phyloP scores from a whole-genome alignment of 192 early-diverging fungal species.

The Jimgerdemannia lactiflua region DNA sequence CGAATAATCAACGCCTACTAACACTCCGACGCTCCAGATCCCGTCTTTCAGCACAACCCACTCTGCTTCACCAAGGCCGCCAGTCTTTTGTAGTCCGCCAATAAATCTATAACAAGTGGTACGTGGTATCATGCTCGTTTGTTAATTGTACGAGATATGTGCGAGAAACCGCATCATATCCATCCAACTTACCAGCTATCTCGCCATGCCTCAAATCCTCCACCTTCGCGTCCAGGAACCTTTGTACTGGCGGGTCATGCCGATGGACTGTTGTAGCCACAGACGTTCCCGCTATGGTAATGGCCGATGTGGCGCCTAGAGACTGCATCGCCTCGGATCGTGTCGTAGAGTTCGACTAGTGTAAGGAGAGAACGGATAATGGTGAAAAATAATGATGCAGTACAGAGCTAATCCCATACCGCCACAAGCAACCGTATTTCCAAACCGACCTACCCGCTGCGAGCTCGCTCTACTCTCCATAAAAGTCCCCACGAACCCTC shows the following conservation, averaged over 20 bases:
- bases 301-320: neutral
- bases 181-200: neutral
- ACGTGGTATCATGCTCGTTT: neutral
- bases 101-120: slow-evolving; percentile 8
- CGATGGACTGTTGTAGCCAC: neutral
- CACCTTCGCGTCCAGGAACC: neutral
- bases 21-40: neutral
- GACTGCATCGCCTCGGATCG: neutral
- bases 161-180: neutral
- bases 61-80: slow-evolving; percentile 32
- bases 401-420: neutral
- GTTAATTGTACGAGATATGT: neutral
- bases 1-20: too few relatives aligned
- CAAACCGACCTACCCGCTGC: neutral
- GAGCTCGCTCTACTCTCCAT: neutral
- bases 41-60: neutral
- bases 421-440: neutral
- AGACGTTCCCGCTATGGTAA: neutral
- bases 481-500: neutral
- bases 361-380: neutral
- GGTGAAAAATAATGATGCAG: neutral
- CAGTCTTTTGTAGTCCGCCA: slow-evolving; percentile 34
- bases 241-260: neutral
- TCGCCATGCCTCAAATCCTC: neutral
- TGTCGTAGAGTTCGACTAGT: neutral